These are phyloP conservation scores for Afroboletus lepidellus DNA, from an alignment of 1,284 basidiomycete genomes.

Conservation along the genomic window DNA sequence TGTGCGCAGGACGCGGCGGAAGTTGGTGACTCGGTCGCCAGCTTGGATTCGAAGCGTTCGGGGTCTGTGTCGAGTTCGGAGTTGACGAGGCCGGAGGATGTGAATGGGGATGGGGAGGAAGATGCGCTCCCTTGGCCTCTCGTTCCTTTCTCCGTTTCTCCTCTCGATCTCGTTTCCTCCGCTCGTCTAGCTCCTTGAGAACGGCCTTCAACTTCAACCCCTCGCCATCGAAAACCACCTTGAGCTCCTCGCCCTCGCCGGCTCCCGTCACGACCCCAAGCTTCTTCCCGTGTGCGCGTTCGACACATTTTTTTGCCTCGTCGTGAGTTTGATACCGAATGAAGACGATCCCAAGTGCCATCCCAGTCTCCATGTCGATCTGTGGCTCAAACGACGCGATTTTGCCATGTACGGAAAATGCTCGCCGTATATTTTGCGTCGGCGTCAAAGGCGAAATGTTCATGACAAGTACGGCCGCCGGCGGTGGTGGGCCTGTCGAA, in stretches of 20 bases:
- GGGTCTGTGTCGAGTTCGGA: constrained; percentile 30
- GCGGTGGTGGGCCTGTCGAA: constrained; percentile 75
- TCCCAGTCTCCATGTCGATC: constrained; percentile 78
- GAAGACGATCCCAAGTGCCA: constrained; percentile 80
- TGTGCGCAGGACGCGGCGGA: constrained; percentile 30
- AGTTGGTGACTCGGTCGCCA: constrained; percentile 32
- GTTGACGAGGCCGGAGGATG: constrained; percentile 25
- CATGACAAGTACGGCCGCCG: constrained; percentile 72
- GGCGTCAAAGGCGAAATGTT: constrained; percentile 74
- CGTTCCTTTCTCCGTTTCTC: constrained; percentile 44
- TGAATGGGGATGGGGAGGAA: constrained; percentile 10
- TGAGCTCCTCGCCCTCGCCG: constrained; percentile 47
- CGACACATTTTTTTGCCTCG: constrained; percentile 63
- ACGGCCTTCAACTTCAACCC: constrained; percentile 57
- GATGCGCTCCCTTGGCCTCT: constrained; percentile 29
- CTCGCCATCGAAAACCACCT: constrained; percentile 64
- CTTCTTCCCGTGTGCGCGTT: constrained; percentile 57
- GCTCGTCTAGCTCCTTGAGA: constrained; percentile 57
- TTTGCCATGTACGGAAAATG: constrained; percentile 68
- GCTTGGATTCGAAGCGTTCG: constrained; percentile 19
- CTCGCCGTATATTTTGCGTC: constrained; percentile 61
- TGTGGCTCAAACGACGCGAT: constrained; percentile 77
- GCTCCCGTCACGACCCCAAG: constrained; percentile 36
- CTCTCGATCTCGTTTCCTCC: constrained; percentile 49
- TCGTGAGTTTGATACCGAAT: constrained; percentile 66